Evolutionary conservation across 2,329 filamentous ascomycete species (phyloP).

Genomic region (Mollisia scopiformis): DNA sequence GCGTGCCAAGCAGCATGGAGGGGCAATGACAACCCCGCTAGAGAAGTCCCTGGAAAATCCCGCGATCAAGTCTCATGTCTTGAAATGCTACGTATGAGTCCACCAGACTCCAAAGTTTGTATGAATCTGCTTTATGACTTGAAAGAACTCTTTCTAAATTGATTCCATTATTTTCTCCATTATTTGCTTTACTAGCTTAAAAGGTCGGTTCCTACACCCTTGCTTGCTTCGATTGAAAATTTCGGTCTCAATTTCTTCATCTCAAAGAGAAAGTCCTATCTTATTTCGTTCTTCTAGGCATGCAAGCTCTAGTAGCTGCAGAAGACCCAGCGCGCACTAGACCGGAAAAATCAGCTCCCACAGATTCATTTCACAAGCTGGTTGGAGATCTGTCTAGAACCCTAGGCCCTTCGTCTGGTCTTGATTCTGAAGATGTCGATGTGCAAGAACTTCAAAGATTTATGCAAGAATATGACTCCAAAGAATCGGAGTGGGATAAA

Average conservation of each 20-base stretch:
- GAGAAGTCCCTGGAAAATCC: constrained; percentile 6
- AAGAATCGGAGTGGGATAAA: constrained; percentile 69
- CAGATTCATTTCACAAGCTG: constrained; percentile 66
- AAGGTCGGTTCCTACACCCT: too few species aligned
- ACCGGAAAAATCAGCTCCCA: neutral
- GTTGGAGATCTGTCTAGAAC: constrained; percentile 73
- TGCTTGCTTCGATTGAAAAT: too few species aligned
- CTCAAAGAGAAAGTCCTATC: neutral
- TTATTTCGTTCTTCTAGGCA: neutral
- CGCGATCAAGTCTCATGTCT: neutral
- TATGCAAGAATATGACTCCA: constrained; percentile 76
- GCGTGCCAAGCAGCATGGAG: constrained; percentile 11
- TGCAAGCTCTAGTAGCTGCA: constrained; percentile 10
- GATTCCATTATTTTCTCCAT: neutral
- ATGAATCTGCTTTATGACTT: too few species aligned
- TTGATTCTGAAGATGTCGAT: constrained; percentile 82
- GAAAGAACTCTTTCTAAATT: too few species aligned
- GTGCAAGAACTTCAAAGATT: constrained; percentile 69
- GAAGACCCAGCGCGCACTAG: constrained; percentile 6
- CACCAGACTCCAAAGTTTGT: too few species aligned
- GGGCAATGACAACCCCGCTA: constrained; percentile 12
- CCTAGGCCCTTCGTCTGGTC: constrained; percentile 79
- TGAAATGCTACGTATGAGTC: too few species aligned
- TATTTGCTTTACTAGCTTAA: too few species aligned
- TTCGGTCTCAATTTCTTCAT: neutral